Conservation (phyloP, 345 rosid genomes). For the Stellera chamaejasme region DNA sequence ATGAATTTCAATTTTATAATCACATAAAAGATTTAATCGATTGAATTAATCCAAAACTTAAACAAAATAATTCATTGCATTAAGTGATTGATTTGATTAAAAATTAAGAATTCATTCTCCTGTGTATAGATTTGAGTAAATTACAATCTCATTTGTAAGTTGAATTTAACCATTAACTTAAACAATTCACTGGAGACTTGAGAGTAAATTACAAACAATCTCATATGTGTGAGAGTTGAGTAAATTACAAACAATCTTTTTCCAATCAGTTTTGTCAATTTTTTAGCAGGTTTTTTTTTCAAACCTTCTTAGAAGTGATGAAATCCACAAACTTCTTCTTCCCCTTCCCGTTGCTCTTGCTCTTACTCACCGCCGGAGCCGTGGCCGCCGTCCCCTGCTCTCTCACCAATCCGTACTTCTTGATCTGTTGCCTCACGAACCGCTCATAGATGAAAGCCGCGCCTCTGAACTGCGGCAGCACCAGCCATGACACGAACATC, state of each 20-base stretch:
- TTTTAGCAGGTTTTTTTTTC: not conserved
- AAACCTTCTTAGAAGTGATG: conserved; percentile 8
- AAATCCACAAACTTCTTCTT: conserved; percentile 14
- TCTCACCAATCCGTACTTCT: conserved; percentile 24
- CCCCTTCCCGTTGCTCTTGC: conserved; percentile 1
- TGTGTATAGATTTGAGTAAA: not conserved
- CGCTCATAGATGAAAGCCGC: conserved; percentile 68
- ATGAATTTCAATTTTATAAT: too few species aligned
- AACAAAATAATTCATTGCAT: too few species aligned
- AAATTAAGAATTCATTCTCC: not conserved
- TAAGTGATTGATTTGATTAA: not conserved
- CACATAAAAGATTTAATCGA: too few species aligned
- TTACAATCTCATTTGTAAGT: not conserved
- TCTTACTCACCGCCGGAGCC: too few species aligned
- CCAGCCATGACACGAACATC: conserved; percentile 63
- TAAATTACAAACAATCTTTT: too few species aligned
- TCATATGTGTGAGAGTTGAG: not conserved
- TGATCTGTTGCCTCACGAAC: conserved; percentile 45
- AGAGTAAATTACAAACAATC: not conserved
- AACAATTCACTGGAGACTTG: too few species aligned
- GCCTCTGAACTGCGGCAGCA: conserved; percentile 59
- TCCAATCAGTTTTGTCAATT: too few species aligned
- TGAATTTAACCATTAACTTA: too few species aligned
- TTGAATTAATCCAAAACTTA: too few species aligned
- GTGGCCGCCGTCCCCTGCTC: not conserved